Conservation (phyloP, 2,329 filamentous ascomycete genomes). For the Colletotrichum sidae region DNA sequence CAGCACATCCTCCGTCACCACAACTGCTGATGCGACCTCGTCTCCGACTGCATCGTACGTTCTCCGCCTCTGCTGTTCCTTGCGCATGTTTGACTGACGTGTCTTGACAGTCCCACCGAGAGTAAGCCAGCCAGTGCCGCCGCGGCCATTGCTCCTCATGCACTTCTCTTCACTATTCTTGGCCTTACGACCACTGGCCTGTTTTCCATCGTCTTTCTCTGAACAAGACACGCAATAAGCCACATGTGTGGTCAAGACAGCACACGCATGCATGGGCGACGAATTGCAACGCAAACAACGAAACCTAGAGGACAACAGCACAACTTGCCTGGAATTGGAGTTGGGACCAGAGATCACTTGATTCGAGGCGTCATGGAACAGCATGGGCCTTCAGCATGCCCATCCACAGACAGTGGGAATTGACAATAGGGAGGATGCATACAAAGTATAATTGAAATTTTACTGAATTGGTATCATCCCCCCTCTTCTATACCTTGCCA, state of each 20-base stretch:
- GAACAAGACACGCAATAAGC: not conserved
- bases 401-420: constrained; percentile 2
- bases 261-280: not conserved
- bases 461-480: constrained; percentile 36
- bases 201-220: constrained; percentile 29
- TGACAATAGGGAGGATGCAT: not conserved
- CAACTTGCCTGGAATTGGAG: not conserved
- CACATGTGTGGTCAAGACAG: not conserved
- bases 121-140: constrained; percentile 31
- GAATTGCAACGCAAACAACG: not conserved
- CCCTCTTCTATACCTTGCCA: constrained; percentile 23
- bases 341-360: not conserved
- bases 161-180: constrained; percentile 21
- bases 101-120: constrained; percentile 4
- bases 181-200: constrained; percentile 26
- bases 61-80: not conserved
- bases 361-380: not conserved
- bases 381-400: not conserved
- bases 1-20: not conserved
- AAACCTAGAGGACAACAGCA: constrained; percentile 11
- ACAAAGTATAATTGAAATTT: constrained; percentile 19
- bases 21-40: not conserved
- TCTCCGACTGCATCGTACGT: not conserved
- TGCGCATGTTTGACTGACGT: not conserved
- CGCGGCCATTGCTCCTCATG: constrained; percentile 32